Base-by-base conservation (phyloP, 2,329 filamentous ascomycete genomes). In the Trichoderma pleuroti region DNA sequence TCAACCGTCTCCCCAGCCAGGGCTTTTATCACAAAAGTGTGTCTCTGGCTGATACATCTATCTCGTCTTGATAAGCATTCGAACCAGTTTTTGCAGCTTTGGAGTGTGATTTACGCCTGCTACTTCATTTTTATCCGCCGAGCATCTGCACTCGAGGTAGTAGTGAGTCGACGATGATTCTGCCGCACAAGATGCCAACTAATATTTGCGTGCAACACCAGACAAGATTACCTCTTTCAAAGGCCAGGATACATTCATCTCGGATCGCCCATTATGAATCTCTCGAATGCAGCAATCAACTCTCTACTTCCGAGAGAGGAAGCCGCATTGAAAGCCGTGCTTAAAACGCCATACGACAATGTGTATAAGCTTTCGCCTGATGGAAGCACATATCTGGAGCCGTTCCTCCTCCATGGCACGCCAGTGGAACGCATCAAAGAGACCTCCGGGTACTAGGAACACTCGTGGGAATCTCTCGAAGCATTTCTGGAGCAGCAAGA, bases 361-460 rank as follows among this genome's bases (percentile, higher is more conserved):
- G 28, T 71, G 6, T 71, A 61, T 26, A 71, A 63, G 24, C 6
- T 71, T n/a, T 62, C 63, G 16, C 61, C 65, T 0, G 75, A 79
- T 10, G 76, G 76, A 0, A 66, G 60, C 2, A 73, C 72, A 0
- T 82, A 77, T 56, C 54, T 72, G 0, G 54, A 66, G 3, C 80
- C 80, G 0, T 30, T 67, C 0, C 71, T 73, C 11, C 72, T 82
- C 1, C 70, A 72, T 2, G 76, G 77, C 1, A 75, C 76, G 0
- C 80, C 80, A 0, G 72, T 80, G 0, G 32, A 62, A 4, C 78
- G 75, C 16, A 76, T 81, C 24, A 71, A 59, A 0, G 80, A 82
- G 59, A 42, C 60, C 2, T 74, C 71, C 1, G 66, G 73, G 0
- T 80, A 82, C 64, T 82, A 78, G 80, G 70, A 79, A 12, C 6